Conservation (phyloP, 257 asterid genomes). For the Haberlea rhodopensis region DNA sequence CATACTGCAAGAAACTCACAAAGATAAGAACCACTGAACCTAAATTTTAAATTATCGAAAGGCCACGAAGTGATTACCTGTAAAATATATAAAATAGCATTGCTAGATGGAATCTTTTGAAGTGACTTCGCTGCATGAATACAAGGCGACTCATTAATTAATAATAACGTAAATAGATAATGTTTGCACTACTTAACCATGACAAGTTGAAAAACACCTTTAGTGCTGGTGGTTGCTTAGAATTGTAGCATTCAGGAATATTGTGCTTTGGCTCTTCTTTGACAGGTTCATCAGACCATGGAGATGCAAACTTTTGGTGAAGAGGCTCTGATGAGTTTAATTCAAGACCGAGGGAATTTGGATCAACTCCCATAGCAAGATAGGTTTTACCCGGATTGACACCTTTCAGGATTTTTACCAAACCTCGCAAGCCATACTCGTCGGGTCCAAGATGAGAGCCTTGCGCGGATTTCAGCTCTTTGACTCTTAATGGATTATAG, state of each 20-base stretch:
- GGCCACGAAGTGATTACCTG: conserved; percentile 41
- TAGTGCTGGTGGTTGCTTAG: conserved; percentile 55
- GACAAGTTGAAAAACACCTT: conserved; percentile 46
- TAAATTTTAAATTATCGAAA: conserved; percentile 9
- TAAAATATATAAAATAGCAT: conserved; percentile 75
- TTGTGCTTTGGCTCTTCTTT: conserved; percentile 76
- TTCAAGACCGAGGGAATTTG: conserved; percentile 77
- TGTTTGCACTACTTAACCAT: conserved; percentile 17
- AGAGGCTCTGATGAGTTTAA: conserved; percentile 74
- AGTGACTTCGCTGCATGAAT: conserved; percentile 57
- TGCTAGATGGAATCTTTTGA: conserved; percentile 60
- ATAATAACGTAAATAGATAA: conserved; percentile 10
- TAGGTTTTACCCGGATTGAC: conserved; percentile 63
- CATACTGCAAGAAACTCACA: conserved; percentile 59
- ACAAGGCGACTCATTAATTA: conserved; percentile 10
- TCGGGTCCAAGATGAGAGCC: conserved; percentile 53
- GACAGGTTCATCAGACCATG: conserved; percentile 87
- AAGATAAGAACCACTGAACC: conserved; percentile 26
- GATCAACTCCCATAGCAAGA: conserved; percentile 78
- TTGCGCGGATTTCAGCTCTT: conserved; percentile 50
- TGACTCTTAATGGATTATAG: conserved; percentile 62
- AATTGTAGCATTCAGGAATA: conserved; percentile 70
- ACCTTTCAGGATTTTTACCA: conserved; percentile 59
- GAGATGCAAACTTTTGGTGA: conserved; percentile 82
- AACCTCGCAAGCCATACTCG: conserved; percentile 73